Conservation (phyloP, 2,329 filamentous ascomycete species). For the Penicillium sp. region DNA sequence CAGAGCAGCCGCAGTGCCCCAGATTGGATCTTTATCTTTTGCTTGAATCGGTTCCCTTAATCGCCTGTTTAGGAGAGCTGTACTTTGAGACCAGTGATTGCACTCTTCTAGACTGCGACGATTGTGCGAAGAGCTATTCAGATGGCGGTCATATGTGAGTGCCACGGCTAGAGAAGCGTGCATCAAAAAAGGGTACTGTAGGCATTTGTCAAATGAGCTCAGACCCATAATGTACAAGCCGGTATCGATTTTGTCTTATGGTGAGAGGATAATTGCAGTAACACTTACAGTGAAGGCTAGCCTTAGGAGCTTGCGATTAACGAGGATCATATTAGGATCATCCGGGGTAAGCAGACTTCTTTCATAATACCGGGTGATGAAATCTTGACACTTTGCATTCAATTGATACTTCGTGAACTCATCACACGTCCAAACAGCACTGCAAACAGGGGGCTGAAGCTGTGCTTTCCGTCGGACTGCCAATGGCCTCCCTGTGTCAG, state of each 20-base stretch:
- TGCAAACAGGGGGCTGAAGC: conserved; percentile 26
- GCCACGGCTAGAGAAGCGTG: conserved; percentile 49
- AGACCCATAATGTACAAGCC: background rate
- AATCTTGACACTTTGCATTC: conserved; percentile 43
- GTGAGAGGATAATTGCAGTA: background rate
- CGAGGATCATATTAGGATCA: conserved; percentile 39
- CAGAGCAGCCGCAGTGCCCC: conserved; percentile 49
- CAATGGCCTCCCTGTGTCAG: conserved; percentile 21
- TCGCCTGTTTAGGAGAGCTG: conserved; percentile 41
- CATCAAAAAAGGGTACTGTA: conserved; percentile 48
- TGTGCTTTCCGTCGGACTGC: conserved; percentile 14
- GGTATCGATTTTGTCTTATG: background rate
- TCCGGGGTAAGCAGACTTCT: conserved; percentile 39
- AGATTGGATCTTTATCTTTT: conserved; percentile 47
- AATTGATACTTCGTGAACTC: conserved; percentile 36
- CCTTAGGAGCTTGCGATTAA: conserved; percentile 42
- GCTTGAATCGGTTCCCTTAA: conserved; percentile 36
- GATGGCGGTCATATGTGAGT: conserved; percentile 37
- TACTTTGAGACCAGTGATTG: conserved; percentile 48
- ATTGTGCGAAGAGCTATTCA: conserved; percentile 16
- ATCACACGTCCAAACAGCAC: conserved; percentile 39
- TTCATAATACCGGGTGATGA: conserved; percentile 43
- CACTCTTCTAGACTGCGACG: conserved; percentile 41
- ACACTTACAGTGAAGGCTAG: conserved; percentile 42
- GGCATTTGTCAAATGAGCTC: conserved; percentile 8